Conservation (phyloP, 352 stramenopile species). For the Globisporangium ultimum region DNA sequence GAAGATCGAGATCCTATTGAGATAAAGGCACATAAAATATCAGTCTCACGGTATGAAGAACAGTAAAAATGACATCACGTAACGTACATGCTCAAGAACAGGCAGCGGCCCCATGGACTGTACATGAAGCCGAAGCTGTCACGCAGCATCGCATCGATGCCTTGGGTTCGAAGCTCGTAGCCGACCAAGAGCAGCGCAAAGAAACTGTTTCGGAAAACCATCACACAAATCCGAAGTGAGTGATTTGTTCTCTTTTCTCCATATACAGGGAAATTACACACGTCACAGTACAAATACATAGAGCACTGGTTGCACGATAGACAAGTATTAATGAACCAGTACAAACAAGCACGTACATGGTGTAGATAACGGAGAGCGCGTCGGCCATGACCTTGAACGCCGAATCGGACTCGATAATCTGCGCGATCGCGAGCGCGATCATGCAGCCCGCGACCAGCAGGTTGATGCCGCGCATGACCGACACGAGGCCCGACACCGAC, state of each 20-base stretch:
- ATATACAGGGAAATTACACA: too few species aligned
- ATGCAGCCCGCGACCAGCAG: slow-evolving; percentile 69
- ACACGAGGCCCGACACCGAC: slow-evolving; percentile 74
- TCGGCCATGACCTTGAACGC: slow-evolving; percentile 75
- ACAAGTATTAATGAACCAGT: too few species aligned
- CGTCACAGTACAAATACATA: too few species aligned
- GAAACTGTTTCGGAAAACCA: slow-evolving; percentile 36
- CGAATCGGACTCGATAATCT: slow-evolving; percentile 66
- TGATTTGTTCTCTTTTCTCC: too few species aligned
- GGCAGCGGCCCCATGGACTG: slow-evolving; percentile 81
- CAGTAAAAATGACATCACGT: not conserved
- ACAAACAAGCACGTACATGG: slow-evolving; percentile 68
- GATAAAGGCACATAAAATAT: slow-evolving; percentile 6
- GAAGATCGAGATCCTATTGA: slow-evolving; percentile 84
- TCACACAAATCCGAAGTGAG: slow-evolving; percentile 2
- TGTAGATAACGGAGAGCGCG: slow-evolving; percentile 79
- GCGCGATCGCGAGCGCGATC: slow-evolving; percentile 62
- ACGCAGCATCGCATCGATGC: slow-evolving; percentile 65
- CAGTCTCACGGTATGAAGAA: not conserved
- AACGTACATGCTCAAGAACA: slow-evolving; percentile 84
- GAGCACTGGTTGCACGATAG: too few species aligned
- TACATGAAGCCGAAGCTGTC: slow-evolving; percentile 89
- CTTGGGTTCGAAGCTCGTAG: slow-evolving; percentile 77
- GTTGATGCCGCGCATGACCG: slow-evolving; percentile 77
- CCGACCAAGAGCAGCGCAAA: slow-evolving; percentile 81